Evolutionary conservation across 177 flowering plant genomes (phyloP), one percentile per base, ranked within the genome.

Genomic region (Vitis hybrid): DNA sequence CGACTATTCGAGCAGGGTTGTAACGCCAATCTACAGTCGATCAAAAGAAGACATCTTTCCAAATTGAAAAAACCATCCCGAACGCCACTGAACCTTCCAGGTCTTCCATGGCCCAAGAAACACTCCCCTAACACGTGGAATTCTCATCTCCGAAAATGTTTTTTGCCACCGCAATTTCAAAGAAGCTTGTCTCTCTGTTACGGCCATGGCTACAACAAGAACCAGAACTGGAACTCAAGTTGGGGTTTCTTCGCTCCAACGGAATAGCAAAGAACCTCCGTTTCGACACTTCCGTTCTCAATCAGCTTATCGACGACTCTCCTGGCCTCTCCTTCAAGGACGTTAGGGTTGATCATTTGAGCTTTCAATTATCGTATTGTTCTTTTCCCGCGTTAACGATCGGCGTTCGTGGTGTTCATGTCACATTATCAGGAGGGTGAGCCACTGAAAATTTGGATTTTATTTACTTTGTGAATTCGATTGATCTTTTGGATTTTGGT

Each of bases 171-270:
- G n/a, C 78, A 2, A 68, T 89, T 64, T 80, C 79, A 13, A 84
- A 89, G 78, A 89, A 70, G 56, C 65, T 91, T 3, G 73, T 56
- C 29, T 77, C 94, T 69, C 74, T 86, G 29, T 50, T 94, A 51
- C 90, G 48, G 65, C 93, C 98, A 76, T 92, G 90, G 90, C 81
- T 88, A 26, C 77, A 55, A 51, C 82, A 83, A 52, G 88, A 88
- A 60, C 87, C 89, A 15, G 80, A 84, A n/a, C 56, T 88, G 19
- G 87, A 86, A 8, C 62, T 88, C 29, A 74, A 82, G 31, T 66
- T 90, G 73, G 99, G 97, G 76, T 66, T 92, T 19, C 65, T 83
- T 11, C 78, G 77, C 9, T 91, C 95, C 8, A 58, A 65, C 6
- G 82, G 71, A 11, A 73, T 63, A 18, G 83, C 80, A 0, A 78